Conservation (phyloP, 2,329 filamentous ascomycete genomes). For the Colletotrichum musae region DNA sequence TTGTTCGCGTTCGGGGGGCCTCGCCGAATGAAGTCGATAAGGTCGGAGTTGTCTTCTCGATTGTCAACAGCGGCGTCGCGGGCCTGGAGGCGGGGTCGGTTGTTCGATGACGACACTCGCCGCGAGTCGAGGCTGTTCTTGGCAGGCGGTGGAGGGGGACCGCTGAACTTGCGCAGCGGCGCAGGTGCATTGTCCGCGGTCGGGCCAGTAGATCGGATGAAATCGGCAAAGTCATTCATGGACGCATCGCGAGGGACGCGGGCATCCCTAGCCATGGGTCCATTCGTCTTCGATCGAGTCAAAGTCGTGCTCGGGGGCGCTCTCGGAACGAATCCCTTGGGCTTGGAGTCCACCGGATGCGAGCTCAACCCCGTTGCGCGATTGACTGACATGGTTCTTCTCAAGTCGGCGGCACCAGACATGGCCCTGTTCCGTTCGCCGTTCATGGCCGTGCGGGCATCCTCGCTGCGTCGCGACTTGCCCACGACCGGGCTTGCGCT, state of each 20-base stretch:
- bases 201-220: slow-evolving; percentile 88
- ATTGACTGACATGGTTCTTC: slow-evolving; percentile 51
- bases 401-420: slow-evolving; percentile 62
- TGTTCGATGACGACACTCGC: slow-evolving; percentile 54
- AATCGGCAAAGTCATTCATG: slow-evolving; percentile 84
- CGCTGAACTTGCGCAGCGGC: slow-evolving; percentile 54
- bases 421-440: slow-evolving; percentile 49
- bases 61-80: slow-evolving; percentile 77
- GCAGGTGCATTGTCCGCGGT: slow-evolving; percentile 58
- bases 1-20: slow-evolving; percentile 77
- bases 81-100: slow-evolving; percentile 74
- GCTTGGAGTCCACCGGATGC: slow-evolving; percentile 49
- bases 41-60: slow-evolving; percentile 81
- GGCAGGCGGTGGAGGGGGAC: slow-evolving; percentile 45
- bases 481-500: slow-evolving; percentile 56
- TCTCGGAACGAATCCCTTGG: slow-evolving; percentile 48
- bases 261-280: slow-evolving; percentile 76
- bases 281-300: slow-evolving; percentile 50
- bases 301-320: slow-evolving; percentile 50
- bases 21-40: slow-evolving; percentile 95
- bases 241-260: slow-evolving; percentile 79
- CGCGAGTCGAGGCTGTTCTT: slow-evolving; percentile 57
- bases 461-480: slow-evolving; percentile 63
- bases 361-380: slow-evolving; percentile 55
- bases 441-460: slow-evolving; percentile 54